phyloP scores from a whole-genome alignment of 1,139 yeast genomes.

The Zygosaccharomyces sapae region DNA sequence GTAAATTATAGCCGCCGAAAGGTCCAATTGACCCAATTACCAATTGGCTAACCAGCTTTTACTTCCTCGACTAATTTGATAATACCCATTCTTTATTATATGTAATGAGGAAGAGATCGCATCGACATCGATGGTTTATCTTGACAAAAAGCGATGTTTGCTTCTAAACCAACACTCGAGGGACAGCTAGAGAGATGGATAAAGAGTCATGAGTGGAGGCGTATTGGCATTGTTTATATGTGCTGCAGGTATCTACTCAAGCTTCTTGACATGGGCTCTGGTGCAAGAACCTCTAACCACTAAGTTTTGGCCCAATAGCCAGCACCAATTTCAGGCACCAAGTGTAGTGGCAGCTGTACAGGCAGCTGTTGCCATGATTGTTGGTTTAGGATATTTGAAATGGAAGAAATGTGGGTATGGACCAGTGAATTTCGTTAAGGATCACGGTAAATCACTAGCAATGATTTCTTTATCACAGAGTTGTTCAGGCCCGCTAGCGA shows the following conservation, averaged over 20 bases:
- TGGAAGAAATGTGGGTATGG: constrained; percentile 34
- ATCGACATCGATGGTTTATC: not conserved
- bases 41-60: not conserved
- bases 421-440: constrained; percentile 29
- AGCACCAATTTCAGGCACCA: constrained; percentile 65
- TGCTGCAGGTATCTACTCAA: constrained; percentile 70
- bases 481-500: constrained; percentile 78
- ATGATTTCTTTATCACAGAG: constrained; percentile 76
- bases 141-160: not conserved
- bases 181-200: not conserved
- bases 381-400: constrained; percentile 59
- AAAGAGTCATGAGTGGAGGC: constrained; percentile 6
- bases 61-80: not conserved
- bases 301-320: constrained; percentile 63
- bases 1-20: not conserved
- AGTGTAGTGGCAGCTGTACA: constrained; percentile 71
- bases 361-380: constrained; percentile 62
- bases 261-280: constrained; percentile 87
- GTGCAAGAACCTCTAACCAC: constrained; percentile 85
- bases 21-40: not conserved
- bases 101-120: not conserved
- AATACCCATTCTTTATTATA: not conserved
- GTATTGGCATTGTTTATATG: constrained; percentile 44
- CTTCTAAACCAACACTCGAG: not conserved
- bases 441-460: constrained; percentile 42